These are phyloP conservation scores for Rhododendron ovatum DNA, from an alignment of 148 eudicot species.

Conservation along the genomic window DNA sequence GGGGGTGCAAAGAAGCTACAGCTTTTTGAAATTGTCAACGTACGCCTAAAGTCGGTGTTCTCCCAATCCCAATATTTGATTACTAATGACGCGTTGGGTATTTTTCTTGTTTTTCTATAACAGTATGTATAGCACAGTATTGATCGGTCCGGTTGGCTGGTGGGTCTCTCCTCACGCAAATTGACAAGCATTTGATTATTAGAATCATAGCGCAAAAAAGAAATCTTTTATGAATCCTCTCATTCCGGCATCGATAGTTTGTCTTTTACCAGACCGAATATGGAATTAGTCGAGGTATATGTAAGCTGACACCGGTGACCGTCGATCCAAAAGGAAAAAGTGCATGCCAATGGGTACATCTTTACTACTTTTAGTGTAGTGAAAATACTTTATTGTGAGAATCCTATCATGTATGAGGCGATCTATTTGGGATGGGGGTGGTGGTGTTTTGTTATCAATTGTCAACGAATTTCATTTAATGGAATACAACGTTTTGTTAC, in stretches of 20 bases:
- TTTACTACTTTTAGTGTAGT: neutral
- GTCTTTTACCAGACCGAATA: neutral
- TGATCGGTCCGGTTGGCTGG: neutral
- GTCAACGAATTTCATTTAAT: neutral
- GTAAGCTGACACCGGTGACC: neutral
- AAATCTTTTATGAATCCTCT: neutral
- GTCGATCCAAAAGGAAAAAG: too few relatives aligned
- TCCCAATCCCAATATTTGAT: neutral
- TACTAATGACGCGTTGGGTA: neutral
- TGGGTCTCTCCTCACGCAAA: neutral
- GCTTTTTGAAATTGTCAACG: neutral
- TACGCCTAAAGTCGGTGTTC: neutral
- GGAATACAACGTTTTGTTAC: neutral
- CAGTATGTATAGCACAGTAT: neutral
- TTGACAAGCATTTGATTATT: neutral
- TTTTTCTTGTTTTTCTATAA: neutral
- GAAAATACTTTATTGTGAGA: neutral
- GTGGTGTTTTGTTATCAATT: neutral
- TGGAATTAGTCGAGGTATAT: accelerated
- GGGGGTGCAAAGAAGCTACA: neutral
- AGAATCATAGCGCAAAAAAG: neutral
- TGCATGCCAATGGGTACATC: neutral
- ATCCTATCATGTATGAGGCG: neutral
- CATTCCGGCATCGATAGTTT: neutral
- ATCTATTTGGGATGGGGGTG: neutral